Evolutionary conservation across 495 filamentous ascomycete genomes (phyloP), one percentile per base, ranked within the genome.

Genomic region (Lophium mytilinum): DNA sequence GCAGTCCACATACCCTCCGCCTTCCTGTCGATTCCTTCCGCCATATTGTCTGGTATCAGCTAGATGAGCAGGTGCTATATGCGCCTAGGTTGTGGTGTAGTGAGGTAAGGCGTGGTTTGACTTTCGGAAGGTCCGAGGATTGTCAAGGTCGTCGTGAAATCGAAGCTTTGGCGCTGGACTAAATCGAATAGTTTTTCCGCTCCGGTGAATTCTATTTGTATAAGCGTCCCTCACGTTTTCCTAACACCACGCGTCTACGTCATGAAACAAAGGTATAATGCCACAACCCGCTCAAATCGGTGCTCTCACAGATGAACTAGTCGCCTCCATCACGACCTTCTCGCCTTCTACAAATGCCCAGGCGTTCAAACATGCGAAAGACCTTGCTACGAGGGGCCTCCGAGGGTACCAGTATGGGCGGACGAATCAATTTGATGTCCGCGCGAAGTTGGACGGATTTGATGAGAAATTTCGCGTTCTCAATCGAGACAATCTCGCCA

Each of bases 1-100:
- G 8, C 21, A 12, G 18, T 14, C 19, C 24, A 39, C 75, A 51
- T 65, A 83, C 80, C 82, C 74, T 97, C 93, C 36, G 85, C 83
- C 68, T 90, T 89, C 72, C 89, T 84, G 75, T 98, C 94, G 65
- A 97, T 96, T 59, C 86, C 86, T 66, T 96, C 92, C 45, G 92
- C 88, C 93, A 98, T 98, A 21, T 36, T 69, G 61, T 50, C 24
- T 30, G 24, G 24, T 30, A 30, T 30, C 24, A 30, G 3, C 24
- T 30, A 30, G 24, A 30, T 30, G 24, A 30, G 24, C 24, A 30
- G 24, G 6, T 30, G 2, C 3, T 30, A 6, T 30, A 30, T 30
- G 24, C 24, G 24, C 24, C 24, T 30, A 30, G 24, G 24, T 30
- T 30, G 24, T 30, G 24, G 24, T 30, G 24, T 30, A 30, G 24